These are phyloP conservation scores for Ophiocordyceps robertsii DNA, from an alignment of 2,329 filamentous ascomycete genomes.

Conservation along the genomic window DNA sequence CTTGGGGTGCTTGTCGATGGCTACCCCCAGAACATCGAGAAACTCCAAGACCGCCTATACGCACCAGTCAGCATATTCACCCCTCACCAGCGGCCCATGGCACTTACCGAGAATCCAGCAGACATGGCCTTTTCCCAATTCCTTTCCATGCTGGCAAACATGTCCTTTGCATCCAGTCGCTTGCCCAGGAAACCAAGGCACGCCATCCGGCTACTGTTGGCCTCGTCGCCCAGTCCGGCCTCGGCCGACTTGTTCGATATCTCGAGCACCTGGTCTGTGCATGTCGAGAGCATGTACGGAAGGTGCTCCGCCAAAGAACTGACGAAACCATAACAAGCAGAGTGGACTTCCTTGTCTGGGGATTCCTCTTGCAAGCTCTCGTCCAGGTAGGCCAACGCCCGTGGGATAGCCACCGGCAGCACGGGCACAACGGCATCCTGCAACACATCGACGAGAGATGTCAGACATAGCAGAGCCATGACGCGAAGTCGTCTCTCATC, in stretches of 20 bases:
- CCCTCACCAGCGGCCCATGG: not conserved
- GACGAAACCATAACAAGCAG: conserved; percentile 70
- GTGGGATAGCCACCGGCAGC: conserved; percentile 61
- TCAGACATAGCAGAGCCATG: conserved; percentile 78
- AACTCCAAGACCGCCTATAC: conserved; percentile 52
- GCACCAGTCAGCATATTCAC: conserved; percentile 10
- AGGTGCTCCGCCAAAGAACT: conserved; percentile 69
- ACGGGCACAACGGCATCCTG: conserved; percentile 77
- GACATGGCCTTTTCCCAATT: conserved; percentile 56
- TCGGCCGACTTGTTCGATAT: conserved; percentile 62
- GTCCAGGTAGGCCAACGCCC: conserved; percentile 57
- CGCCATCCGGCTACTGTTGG: conserved; percentile 50
- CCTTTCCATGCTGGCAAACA: conserved; percentile 58
- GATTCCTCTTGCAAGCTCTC: conserved; percentile 40
- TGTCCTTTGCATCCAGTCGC: conserved; percentile 62
- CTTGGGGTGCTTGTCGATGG: conserved; percentile 70
- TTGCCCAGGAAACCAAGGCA: conserved; percentile 65
- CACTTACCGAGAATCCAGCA: conserved; percentile 47
- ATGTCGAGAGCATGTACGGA: conserved; percentile 76
- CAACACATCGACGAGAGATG: conserved; percentile 79
- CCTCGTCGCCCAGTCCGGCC: conserved; percentile 44
- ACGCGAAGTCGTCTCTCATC: conserved; percentile 59
- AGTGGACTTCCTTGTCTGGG: conserved; percentile 54
- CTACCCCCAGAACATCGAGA: conserved; percentile 53
- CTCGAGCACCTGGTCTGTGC: conserved; percentile 58